A percentile compares a stretch with the other conserved stretches of the same genome.
Evolutionary conservation across 306 rosid genomes (phyloP).

Genomic region (Crataegus laevigata): DNA sequence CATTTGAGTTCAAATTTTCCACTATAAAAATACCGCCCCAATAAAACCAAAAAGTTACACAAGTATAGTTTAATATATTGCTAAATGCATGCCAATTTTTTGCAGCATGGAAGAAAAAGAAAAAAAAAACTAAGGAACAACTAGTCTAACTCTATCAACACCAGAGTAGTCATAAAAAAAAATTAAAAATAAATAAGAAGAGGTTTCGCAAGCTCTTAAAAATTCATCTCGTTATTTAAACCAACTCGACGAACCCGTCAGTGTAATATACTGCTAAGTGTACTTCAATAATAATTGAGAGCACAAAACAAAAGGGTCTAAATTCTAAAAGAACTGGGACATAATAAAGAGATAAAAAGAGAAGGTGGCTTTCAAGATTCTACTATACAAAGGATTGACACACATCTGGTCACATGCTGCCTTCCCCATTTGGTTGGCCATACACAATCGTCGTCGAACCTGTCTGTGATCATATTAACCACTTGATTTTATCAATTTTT

Average conservation of each 20-base stretch:
- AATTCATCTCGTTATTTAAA: too few relatives aligned
- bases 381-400: neutral
- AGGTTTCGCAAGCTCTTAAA: too few relatives aligned
- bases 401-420: neutral
- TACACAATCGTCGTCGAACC: neutral
- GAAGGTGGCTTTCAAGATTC: neutral
- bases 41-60: too few relatives aligned
- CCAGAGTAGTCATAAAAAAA: accelerated
- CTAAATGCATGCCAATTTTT: too few relatives aligned
- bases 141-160: too few relatives aligned
- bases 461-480: neutral
- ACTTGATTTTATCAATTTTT: neutral
- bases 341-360: neutral
- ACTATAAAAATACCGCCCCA: too few relatives aligned
- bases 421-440: neutral
- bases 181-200: too few relatives aligned
- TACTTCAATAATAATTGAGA: neutral
- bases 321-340: neutral
- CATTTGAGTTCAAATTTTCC: too few relatives aligned
- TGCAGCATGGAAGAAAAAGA: too few relatives aligned
- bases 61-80: too few relatives aligned
- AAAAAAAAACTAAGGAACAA: too few relatives aligned
- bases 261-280: neutral
- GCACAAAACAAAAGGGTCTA: neutral
- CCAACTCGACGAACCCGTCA: too few relatives aligned